Conservation (phyloP, 108 stramenopile genomes). For the Conticribra weissflogii region DNA sequence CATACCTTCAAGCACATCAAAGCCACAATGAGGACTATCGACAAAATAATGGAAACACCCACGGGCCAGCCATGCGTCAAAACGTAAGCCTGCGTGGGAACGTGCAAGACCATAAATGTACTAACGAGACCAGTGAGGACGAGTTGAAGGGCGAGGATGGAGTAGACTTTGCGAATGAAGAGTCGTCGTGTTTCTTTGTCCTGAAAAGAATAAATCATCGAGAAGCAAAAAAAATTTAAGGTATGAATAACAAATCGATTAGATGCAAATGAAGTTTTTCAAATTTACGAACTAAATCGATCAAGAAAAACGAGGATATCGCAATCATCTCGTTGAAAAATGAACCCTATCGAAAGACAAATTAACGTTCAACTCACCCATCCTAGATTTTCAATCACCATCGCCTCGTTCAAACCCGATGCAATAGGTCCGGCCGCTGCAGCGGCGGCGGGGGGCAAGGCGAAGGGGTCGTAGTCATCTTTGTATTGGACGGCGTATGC, state of each 20-base stretch:
- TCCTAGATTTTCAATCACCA: slow-evolving; percentile 42
- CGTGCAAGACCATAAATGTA: slow-evolving; percentile 43
- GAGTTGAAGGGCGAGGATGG: slow-evolving; percentile 44
- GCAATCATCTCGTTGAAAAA: too few relatives aligned
- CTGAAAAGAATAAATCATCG: too few relatives aligned
- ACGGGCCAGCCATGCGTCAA: slow-evolving; percentile 44
- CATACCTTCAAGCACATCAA: slow-evolving; percentile 39
- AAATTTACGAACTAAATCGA: neutral
- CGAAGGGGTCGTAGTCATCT: slow-evolving; percentile 26
- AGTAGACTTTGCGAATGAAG: slow-evolving; percentile 55
- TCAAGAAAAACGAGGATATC: neutral
- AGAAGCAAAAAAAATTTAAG: too few relatives aligned
- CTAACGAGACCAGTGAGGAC: slow-evolving; percentile 23
- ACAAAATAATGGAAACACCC: slow-evolving; percentile 21
- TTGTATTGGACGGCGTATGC: slow-evolving; percentile 21
- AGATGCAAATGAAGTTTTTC: neutral
- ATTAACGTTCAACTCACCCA: slow-evolving; percentile 28
- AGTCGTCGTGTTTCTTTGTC: slow-evolving; percentile 38
- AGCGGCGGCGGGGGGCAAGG: neutral
- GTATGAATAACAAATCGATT: neutral
- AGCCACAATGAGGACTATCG: slow-evolving; percentile 32
- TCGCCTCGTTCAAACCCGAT: slow-evolving; percentile 26
- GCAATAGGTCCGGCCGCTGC: slow-evolving; percentile 2
- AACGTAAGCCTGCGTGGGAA: slow-evolving; percentile 43
- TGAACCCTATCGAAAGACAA: too few relatives aligned